Base-by-base conservation (phyloP, 768 basidiomycete genomes). In the Mycena albidolilacea region DNA sequence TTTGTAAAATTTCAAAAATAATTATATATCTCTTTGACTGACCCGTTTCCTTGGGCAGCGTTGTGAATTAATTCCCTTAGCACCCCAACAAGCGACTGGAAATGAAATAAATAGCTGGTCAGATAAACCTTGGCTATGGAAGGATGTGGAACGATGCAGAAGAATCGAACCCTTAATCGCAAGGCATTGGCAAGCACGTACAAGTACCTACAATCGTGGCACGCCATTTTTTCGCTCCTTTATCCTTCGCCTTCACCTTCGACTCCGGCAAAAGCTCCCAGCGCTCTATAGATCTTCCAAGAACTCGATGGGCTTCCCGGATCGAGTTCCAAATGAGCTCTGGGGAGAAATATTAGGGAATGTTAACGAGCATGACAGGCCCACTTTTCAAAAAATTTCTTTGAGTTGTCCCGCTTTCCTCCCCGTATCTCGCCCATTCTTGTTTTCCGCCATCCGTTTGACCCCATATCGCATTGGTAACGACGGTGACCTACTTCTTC, bases 251-350 rank as follows among this genome's bases (percentile, higher is more conserved):
- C 30, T 30, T 30, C 30, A 30, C 30, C 4, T 30, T 30, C 30
- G 30, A 30, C 30, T 30, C 30, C 30, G 30, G 30, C 30, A 30
- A 30, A 30, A 30, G 30, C 30, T 30, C 30, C 30, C 30, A 30
- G 30, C 30, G 30, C 30, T 30, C 30, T 30, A 30, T 30, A 30
- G 30, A 30, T 30, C 30, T 30, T 30, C 30, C 30, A 30, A 30
- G 30, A 30, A 30, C 30, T 30, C 30, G 30, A 30, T 30, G 30
- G 2, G 30, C 30, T 30, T 30, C 30, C 30, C 30, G 30, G 30
- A 30, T 9, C 61, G 44, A 46, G n/a, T 67, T 67, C 66, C 66
- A 12, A 59, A 67, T 17, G 66, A 67, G 35, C 57, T 67, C 17
- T 67, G 66, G 66, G 4, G 30, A 11, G 67, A 62, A 35, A 35